These are phyloP conservation scores for Neurospora terricola DNA, from an alignment of 495 filamentous ascomycete species.

Conservation along the genomic window DNA sequence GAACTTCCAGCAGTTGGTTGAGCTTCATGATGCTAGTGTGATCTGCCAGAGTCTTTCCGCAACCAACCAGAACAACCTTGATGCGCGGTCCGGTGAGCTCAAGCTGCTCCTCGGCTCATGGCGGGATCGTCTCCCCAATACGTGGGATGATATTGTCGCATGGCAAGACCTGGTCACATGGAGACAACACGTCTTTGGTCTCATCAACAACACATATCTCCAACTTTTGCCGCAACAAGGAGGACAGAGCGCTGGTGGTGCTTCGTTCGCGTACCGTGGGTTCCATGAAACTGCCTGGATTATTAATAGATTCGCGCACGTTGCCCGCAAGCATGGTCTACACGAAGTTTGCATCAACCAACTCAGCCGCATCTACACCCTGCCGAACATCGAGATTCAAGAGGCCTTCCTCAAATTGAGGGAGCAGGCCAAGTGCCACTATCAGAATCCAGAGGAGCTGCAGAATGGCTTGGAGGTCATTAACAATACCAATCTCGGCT, in stretches of 20 bases:
- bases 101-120: conserved; percentile 91
- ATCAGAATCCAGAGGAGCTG: conserved; percentile 86
- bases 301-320: conserved; percentile 97
- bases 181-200: conserved; percentile 96
- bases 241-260: conserved; percentile 60
- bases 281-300: conserved; percentile 99
- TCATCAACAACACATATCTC: conserved; percentile 92
- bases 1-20: conserved; percentile 97
- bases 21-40: conserved; percentile 93
- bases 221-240: conserved; percentile 66
- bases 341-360: conserved; percentile 96
- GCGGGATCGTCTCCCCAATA: conserved; percentile 90
- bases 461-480: conserved; percentile 93
- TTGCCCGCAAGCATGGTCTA: conserved; percentile 92
- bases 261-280: conserved; percentile 88
- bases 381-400: conserved; percentile 99
- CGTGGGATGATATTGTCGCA: conserved; percentile 98
- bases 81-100: conserved; percentile 88
- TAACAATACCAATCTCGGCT: conserved; percentile 98
- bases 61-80: conserved; percentile 77
- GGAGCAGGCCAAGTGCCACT: conserved; percentile 97
- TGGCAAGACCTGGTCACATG: conserved; percentile 99
- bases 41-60: conserved; percentile 81
- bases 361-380: conserved; percentile 92
- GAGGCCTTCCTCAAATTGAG: conserved; percentile 95